Evolutionary conservation across 306 rosid species (phyloP).

Genomic region (Glycyrrhiza uralensis): DNA sequence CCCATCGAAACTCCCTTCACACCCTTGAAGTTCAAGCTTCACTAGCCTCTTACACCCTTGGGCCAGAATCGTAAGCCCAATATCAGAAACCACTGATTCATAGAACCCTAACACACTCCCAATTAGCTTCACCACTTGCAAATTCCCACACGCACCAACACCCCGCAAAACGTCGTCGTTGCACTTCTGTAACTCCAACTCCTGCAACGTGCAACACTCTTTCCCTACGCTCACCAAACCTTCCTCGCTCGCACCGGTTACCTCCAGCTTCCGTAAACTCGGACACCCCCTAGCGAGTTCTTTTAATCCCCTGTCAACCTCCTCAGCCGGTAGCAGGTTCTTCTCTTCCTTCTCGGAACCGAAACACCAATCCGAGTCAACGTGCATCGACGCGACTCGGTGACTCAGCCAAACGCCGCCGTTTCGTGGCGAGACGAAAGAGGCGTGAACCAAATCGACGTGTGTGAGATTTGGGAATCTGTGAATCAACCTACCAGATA

Average conservation of each 20-base stretch:
- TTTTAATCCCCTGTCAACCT: neutral
- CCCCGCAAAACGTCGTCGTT: conserved; percentile 27
- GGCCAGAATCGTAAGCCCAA: conserved; percentile 80
- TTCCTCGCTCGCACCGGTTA: neutral
- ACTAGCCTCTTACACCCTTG: conserved; percentile 83
- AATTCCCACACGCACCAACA: conserved; percentile 28
- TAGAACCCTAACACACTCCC: conserved; percentile 56
- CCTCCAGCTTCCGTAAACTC: neutral
- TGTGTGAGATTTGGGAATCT: conserved; percentile 30
- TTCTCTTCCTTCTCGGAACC: neutral
- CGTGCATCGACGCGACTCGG: neutral
- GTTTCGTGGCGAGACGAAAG: neutral
- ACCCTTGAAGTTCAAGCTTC: conserved; percentile 77
- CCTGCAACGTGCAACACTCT: conserved; percentile 16
- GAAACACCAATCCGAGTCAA: neutral
- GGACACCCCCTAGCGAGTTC: conserved; percentile 19
- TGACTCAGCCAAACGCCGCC: neutral
- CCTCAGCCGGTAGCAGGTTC: neutral
- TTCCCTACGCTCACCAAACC: neutral
- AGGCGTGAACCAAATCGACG: conserved; percentile 9
- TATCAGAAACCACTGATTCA: conserved; percentile 61
- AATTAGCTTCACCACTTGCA: conserved; percentile 69
- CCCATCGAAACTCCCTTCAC: conserved; percentile 91
- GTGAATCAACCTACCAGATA: conserved; percentile 6
- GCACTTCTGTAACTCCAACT: conserved; percentile 21